Percentiles rank a stretch among this genome's conserved stretches.
phyloP scores from a whole-genome alignment of 495 filamentous ascomycete species.

The Neurospora sp. region DNA sequence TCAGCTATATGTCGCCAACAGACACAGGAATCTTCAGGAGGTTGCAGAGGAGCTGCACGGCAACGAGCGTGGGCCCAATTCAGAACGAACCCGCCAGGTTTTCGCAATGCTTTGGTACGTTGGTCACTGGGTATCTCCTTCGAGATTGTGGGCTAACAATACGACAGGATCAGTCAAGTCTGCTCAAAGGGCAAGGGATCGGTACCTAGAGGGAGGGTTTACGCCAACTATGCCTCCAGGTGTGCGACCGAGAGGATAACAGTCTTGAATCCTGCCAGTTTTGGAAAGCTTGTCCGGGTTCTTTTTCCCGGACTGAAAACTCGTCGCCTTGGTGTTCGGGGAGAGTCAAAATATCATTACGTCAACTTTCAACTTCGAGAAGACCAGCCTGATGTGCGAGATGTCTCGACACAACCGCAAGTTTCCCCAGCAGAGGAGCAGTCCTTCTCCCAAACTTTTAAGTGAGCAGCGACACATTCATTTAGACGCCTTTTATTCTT shows the following conservation, averaged over 20 bases:
- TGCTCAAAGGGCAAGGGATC: constrained; percentile 74
- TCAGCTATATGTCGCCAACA: constrained; percentile 67
- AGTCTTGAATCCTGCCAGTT: constrained; percentile 89
- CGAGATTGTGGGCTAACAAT: constrained; percentile 2
- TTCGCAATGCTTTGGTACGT: constrained; percentile 95
- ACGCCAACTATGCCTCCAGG: constrained; percentile 80
- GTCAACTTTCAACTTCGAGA: constrained; percentile 70
- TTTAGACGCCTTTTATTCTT: neutral
- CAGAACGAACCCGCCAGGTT: constrained; percentile 90
- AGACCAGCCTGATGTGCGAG: constrained; percentile 42
- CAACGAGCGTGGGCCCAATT: constrained; percentile 58
- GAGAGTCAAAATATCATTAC: constrained; percentile 98
- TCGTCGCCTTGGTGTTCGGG: constrained; percentile 79
- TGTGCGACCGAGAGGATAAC: constrained; percentile 89
- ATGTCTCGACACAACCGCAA: constrained; percentile 21
- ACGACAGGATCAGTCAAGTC: constrained; percentile 64
- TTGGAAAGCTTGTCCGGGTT: constrained; percentile 92
- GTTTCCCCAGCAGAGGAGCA: constrained; percentile 29
- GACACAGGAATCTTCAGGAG: constrained; percentile 63
- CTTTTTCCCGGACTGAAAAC: constrained; percentile 94
- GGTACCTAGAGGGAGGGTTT: constrained; percentile 85
- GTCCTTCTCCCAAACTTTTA: constrained; percentile 30
- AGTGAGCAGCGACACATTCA: constrained; percentile 15
- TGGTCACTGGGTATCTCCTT: neutral
- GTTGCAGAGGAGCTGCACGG: constrained; percentile 68